Percentiles rank a stretch among this genome's conserved stretches.
Conservation (phyloP, 768 basidiomycete species). For the Boletellus ananiceps region DNA sequence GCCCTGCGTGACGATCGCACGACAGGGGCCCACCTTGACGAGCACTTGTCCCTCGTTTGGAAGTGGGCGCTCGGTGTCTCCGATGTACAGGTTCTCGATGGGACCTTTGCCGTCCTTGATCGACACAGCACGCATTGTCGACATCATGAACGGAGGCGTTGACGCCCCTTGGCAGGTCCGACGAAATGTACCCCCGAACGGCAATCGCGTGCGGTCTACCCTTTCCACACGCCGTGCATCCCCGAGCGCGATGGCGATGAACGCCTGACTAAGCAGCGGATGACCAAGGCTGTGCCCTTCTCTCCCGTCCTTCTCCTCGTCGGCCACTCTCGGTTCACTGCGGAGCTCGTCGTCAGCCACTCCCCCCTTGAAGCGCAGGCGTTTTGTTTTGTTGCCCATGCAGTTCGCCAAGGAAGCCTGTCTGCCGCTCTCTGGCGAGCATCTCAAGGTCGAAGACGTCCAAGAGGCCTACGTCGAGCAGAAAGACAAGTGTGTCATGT, state of each 20-base stretch:
- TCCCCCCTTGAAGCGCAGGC: conserved; percentile 2
- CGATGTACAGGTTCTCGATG: conserved; percentile 73
- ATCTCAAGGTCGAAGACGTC: conserved; percentile 60
- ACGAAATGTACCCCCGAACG: not conserved
- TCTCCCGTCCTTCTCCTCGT: not conserved
- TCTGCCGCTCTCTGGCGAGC: conserved; percentile 18
- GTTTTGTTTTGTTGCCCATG: conserved; percentile 10
- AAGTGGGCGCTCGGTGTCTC: conserved; percentile 61
- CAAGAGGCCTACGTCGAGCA: conserved; percentile 73
- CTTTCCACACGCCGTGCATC: not conserved
- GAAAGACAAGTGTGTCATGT: conserved; percentile 62
- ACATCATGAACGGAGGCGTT: conserved; percentile 5
- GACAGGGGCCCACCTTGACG: conserved; percentile 56
- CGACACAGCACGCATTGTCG: conserved; percentile 70
- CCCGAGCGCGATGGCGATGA: no score
- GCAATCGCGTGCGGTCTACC: no score
- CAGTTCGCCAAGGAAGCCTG: conserved; percentile 9
- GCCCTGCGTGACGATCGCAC: not conserved
- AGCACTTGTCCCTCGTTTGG: conserved; percentile 58
- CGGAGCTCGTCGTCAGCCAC: conserved; percentile 4
- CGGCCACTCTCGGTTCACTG: not conserved
- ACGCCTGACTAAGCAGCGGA: conserved; percentile 18
- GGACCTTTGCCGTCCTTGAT: conserved; percentile 75
- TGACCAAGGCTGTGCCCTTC: conserved; percentile 8
- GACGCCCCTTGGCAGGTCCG: not conserved